Conservation (phyloP, 805 yeast species). For the Wickerhamomyces kurtzmanii region DNA sequence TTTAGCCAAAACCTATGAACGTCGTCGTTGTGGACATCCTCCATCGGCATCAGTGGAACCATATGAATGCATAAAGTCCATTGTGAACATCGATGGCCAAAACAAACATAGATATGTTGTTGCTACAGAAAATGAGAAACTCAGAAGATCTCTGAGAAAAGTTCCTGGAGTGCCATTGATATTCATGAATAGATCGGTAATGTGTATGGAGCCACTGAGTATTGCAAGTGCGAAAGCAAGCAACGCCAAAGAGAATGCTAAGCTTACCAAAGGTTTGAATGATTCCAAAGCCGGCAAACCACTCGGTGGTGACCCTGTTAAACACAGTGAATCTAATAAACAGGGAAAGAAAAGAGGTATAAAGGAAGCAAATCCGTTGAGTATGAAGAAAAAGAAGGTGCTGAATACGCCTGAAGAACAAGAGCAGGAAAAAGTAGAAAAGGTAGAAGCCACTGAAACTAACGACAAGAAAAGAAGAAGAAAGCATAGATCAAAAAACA, state of each 20-base stretch:
- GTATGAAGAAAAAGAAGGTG: slow-evolving; percentile 75
- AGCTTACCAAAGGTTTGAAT: slow-evolving; percentile 74
- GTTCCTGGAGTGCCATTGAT: slow-evolving; percentile 88
- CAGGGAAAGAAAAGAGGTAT: slow-evolving; percentile 55
- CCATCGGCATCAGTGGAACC: slow-evolving; percentile 54
- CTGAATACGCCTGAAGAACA: too few relatives aligned
- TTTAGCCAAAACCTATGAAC: slow-evolving; percentile 74
- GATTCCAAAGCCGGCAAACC: slow-evolving; percentile 47
- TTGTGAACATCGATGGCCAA: slow-evolving; percentile 59
- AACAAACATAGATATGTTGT: slow-evolving; percentile 89
- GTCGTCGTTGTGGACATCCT: slow-evolving; percentile 87
- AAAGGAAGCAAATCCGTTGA: slow-evolving; percentile 83
- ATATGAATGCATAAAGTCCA: slow-evolving; percentile 63
- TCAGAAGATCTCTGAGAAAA: slow-evolving; percentile 59
- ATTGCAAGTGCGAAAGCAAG: slow-evolving; percentile 50
- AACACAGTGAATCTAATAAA: slow-evolving; percentile 9
- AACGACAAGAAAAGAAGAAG: too few relatives aligned
- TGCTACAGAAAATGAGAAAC: slow-evolving; percentile 68
- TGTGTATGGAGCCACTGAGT: slow-evolving; percentile 93
- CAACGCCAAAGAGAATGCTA: slow-evolving; percentile 45
- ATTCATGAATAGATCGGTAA: slow-evolving; percentile 82
- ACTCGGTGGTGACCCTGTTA: slow-evolving; percentile 16
- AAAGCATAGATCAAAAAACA: too few relatives aligned
- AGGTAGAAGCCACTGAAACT: too few relatives aligned
- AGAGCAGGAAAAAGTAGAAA: too few relatives aligned